Base-by-base conservation (phyloP, 495 filamentous ascomycete genomes). In the Pyronema domesticum region DNA sequence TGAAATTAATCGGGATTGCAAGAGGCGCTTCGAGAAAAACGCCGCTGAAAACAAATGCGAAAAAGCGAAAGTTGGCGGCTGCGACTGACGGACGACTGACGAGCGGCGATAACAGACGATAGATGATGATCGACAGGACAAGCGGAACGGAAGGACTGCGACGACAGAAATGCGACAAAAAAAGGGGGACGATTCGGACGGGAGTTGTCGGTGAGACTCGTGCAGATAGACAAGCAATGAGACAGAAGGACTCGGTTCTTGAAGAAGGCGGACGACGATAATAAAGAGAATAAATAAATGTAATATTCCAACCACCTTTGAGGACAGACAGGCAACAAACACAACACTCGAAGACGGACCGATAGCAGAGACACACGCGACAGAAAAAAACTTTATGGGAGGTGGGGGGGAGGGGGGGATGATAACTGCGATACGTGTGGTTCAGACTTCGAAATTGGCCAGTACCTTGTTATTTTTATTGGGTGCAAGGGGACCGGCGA, bases 231-330 rank as follows among this genome's bases (percentile, higher is more conserved):
- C 23, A 30, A 30, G 23, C 23, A 30, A 30, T 30, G 23, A 30
- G 23, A 30, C 1, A 2, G 23, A 30, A 30, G 23, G 23, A 30
- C 23, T 30, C 23, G 23, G 23, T 30, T 30, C 23, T 30, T 30
- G 1, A 5, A 30, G 5, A 30, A 30, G 23, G 5, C 1, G 23
- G 23, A 1, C 2, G 23, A 30, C 23, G 23, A 30, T 5, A 5
- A 30, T 30, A 30, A 30, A 17, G 43, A 56, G 39, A 60, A 13
- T 56, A 57, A 19, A 42, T 49, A 61, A 58, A 59, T 57, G 43
- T 49, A 53, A 57, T 53, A 61, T 53, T 53, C 58, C 19, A 60
- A 60, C 56, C 55, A 57, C 23, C 23, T 1, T 30, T 30, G 39
- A 42, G 11, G 39, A 42, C 39, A 42, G 15, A 13, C 39, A 42